These are phyloP conservation scores for Helotiales sp. DNA, from an alignment of 2,329 filamentous ascomycete genomes.

Conservation along the genomic window DNA sequence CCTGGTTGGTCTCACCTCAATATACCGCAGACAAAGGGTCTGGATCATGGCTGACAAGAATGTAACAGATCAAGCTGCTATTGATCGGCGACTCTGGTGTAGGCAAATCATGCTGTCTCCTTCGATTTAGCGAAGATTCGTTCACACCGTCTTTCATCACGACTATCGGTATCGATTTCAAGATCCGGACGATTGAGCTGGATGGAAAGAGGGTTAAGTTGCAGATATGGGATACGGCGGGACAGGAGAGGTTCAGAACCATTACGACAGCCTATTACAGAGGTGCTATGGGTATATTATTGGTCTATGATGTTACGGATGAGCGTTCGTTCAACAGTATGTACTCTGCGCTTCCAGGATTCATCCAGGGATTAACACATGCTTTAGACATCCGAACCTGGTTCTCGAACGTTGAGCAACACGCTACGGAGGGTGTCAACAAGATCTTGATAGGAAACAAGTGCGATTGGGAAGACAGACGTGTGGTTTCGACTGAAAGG, in stretches of 20 bases:
- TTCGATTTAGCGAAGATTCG: constrained; percentile 98
- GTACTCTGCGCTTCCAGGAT: constrained; percentile 4
- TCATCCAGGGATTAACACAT: constrained; percentile 7
- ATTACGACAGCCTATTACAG: constrained; percentile 99
- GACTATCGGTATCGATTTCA: constrained; percentile 99
- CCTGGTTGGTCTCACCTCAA: constrained; percentile 60
- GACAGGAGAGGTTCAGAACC: constrained; percentile 96
- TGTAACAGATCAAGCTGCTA: constrained; percentile 78
- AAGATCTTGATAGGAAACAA: constrained; percentile 99
- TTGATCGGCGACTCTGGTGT: constrained; percentile 99
- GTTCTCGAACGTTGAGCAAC: constrained; percentile 99
- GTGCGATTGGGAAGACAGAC: constrained; percentile 99
- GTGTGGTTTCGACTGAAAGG: constrained; percentile 87
- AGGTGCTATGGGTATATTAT: constrained; percentile 95
- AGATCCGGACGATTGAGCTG: constrained; percentile 98
- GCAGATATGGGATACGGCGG: constrained; percentile 99
- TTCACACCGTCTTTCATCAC: constrained; percentile 99
- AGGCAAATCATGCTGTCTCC: constrained; percentile 97
- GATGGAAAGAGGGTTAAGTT: constrained; percentile 98
- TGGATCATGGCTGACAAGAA: constrained; percentile 18
- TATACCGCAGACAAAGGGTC: not conserved
- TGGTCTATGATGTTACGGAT: constrained; percentile 98
- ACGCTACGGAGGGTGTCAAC: constrained; percentile 98
- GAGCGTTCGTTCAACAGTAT: constrained; percentile 99
- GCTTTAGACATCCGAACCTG: constrained; percentile 90